phyloP scores from a whole-genome alignment of 1,139 yeast genomes.

The Candida sp. region DNA sequence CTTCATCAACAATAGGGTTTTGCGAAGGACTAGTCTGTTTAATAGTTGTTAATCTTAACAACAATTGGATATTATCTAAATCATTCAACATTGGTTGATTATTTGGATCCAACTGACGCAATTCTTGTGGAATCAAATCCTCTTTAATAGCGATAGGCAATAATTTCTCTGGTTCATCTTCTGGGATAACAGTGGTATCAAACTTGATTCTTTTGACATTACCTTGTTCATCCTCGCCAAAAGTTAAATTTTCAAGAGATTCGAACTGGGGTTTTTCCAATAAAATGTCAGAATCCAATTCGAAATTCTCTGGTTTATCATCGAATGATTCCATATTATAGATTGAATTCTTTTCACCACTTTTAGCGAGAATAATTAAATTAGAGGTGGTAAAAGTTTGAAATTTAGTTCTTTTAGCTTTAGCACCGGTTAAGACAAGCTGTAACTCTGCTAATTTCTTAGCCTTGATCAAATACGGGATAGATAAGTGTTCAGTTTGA shows the following conservation, averaged over 20 bases:
- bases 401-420: constrained; percentile 82
- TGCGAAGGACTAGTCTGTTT: constrained; percentile 72
- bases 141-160: constrained; percentile 61
- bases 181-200: constrained; percentile 23
- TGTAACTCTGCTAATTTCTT: constrained; percentile 56
- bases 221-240: constrained; percentile 21
- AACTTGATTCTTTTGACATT: constrained; percentile 40
- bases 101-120: constrained; percentile 71
- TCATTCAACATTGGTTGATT: constrained; percentile 71
- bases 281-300: constrained; percentile 72
- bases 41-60: constrained; percentile 63
- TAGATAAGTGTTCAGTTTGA: constrained; percentile 55
- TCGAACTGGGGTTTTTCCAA: constrained; percentile 74
- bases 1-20: constrained; percentile 75
- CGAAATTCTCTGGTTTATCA: constrained; percentile 49
- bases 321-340: constrained; percentile 12
- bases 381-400: constrained; percentile 72
- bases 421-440: constrained; percentile 78
- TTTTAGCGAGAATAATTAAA: constrained; percentile 75
- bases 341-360: constrained; percentile 28
- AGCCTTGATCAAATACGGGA: constrained; percentile 51
- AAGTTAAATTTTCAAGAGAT: constrained; percentile 49
- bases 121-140: constrained; percentile 58
- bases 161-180: constrained; percentile 29
- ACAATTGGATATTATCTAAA: constrained; percentile 68